A percentile compares a stretch with the other conserved stretches of the same genome.
Evolutionary conservation across 83 land plant species (phyloP).

Genomic region (Diphasiastrum complanatum): DNA sequence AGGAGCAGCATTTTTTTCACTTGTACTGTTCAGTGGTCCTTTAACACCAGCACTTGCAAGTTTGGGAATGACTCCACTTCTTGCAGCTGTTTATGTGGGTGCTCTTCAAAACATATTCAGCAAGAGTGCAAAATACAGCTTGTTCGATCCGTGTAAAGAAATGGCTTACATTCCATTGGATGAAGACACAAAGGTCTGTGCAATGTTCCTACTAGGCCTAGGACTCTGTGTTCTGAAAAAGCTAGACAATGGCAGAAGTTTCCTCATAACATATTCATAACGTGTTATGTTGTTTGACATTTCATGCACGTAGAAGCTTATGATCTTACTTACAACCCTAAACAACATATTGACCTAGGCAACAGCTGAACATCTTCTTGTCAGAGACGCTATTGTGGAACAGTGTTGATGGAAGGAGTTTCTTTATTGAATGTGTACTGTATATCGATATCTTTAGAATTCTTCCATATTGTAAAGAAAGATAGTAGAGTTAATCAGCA

Average conservation of each 20-base stretch:
- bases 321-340: no score
- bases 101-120: conserved; percentile 98
- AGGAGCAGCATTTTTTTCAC: conserved; percentile 91
- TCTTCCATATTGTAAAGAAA: background rate
- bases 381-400: no score
- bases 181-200: conserved; percentile 90
- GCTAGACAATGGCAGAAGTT: background rate
- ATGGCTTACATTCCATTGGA: conserved; percentile 99
- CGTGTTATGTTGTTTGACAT: no score
- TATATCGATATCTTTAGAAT: no score
- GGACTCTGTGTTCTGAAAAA: background rate
- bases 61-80: conserved; percentile 90
- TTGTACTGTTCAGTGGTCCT: conserved; percentile 78
- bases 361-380: no score
- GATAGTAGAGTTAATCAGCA: no score
- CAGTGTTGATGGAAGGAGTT: no score
- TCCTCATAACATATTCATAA: no score
- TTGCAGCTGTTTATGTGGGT: conserved; percentile 98
- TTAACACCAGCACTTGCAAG: conserved; percentile 58
- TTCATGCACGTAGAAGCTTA: no score
- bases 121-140: conserved; percentile 96
- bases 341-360: no score
- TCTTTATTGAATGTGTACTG: no score
- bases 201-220: background rate
- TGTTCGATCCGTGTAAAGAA: conserved; percentile 99